phyloP scores from a whole-genome alignment of 208 protist genomes.

The Leishmania aethiopica region DNA sequence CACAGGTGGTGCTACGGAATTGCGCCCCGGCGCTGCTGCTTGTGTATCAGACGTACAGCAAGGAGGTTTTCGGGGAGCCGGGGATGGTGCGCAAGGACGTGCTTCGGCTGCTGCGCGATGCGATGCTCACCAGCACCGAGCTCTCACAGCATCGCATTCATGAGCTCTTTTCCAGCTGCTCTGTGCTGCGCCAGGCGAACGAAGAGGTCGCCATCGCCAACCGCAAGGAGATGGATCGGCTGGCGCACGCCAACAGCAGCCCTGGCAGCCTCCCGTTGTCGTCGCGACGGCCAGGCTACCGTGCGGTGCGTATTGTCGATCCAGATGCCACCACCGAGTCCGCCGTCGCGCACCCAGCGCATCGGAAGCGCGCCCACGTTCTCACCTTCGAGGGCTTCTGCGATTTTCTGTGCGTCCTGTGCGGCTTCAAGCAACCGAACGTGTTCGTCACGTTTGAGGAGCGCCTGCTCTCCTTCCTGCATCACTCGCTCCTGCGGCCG shows the following conservation, averaged over 20 bases:
- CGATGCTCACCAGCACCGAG: conserved; percentile 90
- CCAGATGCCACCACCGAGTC: conserved; percentile 30
- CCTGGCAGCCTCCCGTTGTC: conserved; percentile 5
- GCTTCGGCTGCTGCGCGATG: conserved; percentile 79
- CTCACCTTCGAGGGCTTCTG: conserved; percentile 83
- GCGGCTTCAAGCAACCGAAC: conserved; percentile 88
- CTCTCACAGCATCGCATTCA: conserved; percentile 82
- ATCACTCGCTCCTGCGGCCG: conserved; percentile 74
- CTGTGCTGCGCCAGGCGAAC: conserved; percentile 46
- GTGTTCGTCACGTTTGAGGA: conserved; percentile 77
- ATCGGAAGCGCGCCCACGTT: conserved; percentile 36
- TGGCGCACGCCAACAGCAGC: conserved; percentile 29
- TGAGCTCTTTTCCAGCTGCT: conserved; percentile 83
- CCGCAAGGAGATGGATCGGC: conserved; percentile 63
- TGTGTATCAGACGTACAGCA: conserved; percentile 80
- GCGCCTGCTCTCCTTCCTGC: conserved; percentile 70
- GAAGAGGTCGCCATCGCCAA: conserved; percentile 55
- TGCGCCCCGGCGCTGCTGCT: conserved; percentile 64
- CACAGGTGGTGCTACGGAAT: conserved; percentile 54
- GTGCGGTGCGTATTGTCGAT: conserved; percentile 67
- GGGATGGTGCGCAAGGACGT: conserved; percentile 75
- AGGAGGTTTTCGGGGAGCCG: conserved; percentile 63
- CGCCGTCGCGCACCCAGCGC: conserved; percentile 3
- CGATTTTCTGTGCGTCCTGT: conserved; percentile 84
- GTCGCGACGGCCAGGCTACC: conserved; percentile 37